Evolutionary conservation across 2,329 filamentous ascomycete genomes (phyloP).

Genomic region (Aschersonia sp.): DNA sequence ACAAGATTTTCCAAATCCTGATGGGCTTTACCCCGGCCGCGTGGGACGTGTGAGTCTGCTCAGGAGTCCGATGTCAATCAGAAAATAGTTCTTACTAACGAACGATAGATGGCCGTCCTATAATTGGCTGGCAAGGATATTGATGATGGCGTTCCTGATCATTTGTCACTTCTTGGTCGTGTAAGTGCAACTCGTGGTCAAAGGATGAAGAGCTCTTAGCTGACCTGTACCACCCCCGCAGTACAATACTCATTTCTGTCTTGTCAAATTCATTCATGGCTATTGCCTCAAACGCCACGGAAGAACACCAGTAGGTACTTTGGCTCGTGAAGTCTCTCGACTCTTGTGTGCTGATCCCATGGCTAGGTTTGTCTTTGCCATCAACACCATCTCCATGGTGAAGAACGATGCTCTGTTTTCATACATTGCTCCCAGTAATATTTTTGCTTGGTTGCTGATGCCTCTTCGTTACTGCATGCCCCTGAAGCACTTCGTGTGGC

Average conservation of each 20-base stretch:
- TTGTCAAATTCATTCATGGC: slow-evolving; percentile 93
- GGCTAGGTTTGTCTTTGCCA: slow-evolving; percentile 70
- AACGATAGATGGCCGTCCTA: slow-evolving; percentile 48
- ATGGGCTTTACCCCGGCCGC: slow-evolving; percentile 95
- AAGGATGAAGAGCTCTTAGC: not conserved
- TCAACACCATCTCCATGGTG: slow-evolving; percentile 96
- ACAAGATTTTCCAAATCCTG: slow-evolving; percentile 80
- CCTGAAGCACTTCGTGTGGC: slow-evolving; percentile 63
- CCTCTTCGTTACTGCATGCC: slow-evolving; percentile 70
- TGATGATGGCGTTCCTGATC: slow-evolving; percentile 74
- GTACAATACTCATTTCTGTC: slow-evolving; percentile 87
- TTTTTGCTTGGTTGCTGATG: slow-evolving; percentile 79
- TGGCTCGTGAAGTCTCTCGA: not conserved
- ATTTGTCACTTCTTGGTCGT: slow-evolving; percentile 93
- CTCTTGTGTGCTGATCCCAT: slow-evolving; percentile 5
- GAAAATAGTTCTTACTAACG: not conserved
- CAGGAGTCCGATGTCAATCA: not conserved
- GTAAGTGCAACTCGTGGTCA: slow-evolving; percentile 20
- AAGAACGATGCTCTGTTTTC: slow-evolving; percentile 96
- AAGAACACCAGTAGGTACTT: slow-evolving; percentile 58
- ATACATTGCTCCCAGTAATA: slow-evolving; percentile 81
- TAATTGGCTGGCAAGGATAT: slow-evolving; percentile 59
- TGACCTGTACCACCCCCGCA: slow-evolving; percentile 10
- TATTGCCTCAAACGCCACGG: slow-evolving; percentile 81
- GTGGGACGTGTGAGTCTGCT: slow-evolving; percentile 59